phyloP scores from a whole-genome alignment of 495 filamentous ascomycete genomes.

The Penicillium salamii region DNA sequence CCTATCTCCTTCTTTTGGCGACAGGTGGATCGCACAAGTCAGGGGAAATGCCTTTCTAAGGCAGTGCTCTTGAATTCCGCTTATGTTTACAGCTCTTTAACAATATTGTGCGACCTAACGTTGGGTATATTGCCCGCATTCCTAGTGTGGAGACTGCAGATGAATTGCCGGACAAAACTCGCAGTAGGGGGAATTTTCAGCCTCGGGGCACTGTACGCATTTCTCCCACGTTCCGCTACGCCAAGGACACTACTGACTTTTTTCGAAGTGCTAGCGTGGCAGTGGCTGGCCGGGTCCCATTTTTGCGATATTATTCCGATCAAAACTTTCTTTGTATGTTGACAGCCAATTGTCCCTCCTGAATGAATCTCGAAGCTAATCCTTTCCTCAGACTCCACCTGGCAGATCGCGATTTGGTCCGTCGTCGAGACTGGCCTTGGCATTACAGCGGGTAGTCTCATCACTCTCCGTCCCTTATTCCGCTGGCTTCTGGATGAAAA shows the following conservation, averaged over 20 bases:
- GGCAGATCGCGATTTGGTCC: constrained; percentile 32
- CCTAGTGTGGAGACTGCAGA: constrained; percentile 25
- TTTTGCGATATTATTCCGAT: constrained; percentile 16
- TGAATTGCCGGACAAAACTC: constrained; percentile 26
- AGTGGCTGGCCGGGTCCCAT: constrained; percentile 29
- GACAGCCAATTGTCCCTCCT: background rate
- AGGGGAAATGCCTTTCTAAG: constrained; percentile 17
- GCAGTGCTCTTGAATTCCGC: constrained; percentile 14
- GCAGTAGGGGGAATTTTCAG: constrained; percentile 26
- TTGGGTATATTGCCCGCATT: constrained; percentile 27
- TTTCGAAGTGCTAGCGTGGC: constrained; percentile 22
- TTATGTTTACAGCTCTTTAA: constrained; percentile 29
- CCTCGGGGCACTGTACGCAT: constrained; percentile 28
- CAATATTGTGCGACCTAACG: constrained; percentile 28
- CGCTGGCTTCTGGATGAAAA: constrained; percentile 20
- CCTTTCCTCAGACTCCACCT: constrained; percentile 18
- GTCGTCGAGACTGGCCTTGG: constrained; percentile 31
- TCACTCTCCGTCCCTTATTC: constrained; percentile 36
- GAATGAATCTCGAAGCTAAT: background rate
- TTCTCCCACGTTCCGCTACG: background rate
- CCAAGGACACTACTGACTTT: background rate
- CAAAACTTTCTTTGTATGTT: constrained; percentile 30
- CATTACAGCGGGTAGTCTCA: constrained; percentile 37
- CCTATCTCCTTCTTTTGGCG: constrained; percentile 34
- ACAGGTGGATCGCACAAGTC: background rate